Evolutionary conservation across 2,329 filamentous ascomycete species (phyloP).

Genomic region (Apiospora pterosperma): DNA sequence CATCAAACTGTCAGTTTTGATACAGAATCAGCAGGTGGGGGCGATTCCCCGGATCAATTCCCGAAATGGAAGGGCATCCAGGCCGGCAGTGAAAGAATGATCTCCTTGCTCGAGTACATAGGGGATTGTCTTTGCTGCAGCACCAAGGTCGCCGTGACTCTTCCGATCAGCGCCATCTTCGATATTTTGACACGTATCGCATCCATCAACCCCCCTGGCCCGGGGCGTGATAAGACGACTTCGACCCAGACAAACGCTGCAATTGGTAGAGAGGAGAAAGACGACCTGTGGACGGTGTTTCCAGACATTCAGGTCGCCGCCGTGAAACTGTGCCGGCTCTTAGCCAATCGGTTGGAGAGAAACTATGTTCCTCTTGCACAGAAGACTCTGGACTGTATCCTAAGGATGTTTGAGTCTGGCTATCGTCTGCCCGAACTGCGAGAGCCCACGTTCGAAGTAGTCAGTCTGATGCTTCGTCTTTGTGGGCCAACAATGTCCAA

Average conservation of each 20-base stretch:
- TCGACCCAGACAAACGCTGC: conserved; percentile 66
- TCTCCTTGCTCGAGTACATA: conserved; percentile 63
- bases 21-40: conserved; percentile 44
- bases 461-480: conserved; percentile 54
- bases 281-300: conserved; percentile 70
- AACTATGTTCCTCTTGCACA: conserved; percentile 58
- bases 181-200: conserved; percentile 70
- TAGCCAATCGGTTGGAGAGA: conserved; percentile 56
- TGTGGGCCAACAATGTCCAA: conserved; percentile 67
- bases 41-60: conserved; percentile 47
- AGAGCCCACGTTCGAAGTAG: conserved; percentile 55
- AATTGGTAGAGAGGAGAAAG: conserved; percentile 75
- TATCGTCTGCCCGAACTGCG: conserved; percentile 54
- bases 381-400: conserved; percentile 66
- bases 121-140: conserved; percentile 58
- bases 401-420: conserved; percentile 65
- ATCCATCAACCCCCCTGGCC: conserved; percentile 56
- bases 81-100: conserved; percentile 67
- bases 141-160: conserved; percentile 61
- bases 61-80: conserved; percentile 71
- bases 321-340: conserved; percentile 56
- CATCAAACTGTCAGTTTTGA: conserved; percentile 41
- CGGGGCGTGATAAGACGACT: conserved; percentile 39
- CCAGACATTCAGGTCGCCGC: conserved; percentile 71
- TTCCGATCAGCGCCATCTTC: conserved; percentile 65